Percentiles rank a stretch among this genome's conserved stretches.
Evolutionary conservation across 2,329 filamentous ascomycete genomes (phyloP).

Genomic region (Ophiostoma himal-ulmi): DNA sequence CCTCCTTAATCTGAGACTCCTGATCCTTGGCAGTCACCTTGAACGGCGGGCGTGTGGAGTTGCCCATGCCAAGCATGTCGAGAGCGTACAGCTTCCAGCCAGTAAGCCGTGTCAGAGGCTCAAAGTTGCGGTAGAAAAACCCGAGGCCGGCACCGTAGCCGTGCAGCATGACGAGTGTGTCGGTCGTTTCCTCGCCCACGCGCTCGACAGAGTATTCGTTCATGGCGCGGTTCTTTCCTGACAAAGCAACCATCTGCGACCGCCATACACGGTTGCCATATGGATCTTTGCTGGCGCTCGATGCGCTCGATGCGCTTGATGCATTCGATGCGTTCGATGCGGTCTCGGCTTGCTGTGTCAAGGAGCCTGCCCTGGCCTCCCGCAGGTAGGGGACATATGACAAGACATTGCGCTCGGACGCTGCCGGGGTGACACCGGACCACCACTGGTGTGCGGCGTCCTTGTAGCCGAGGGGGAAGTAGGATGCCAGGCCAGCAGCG

Average conservation of each 20-base stretch:
- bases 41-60: constrained; percentile 78
- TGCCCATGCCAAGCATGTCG: constrained; percentile 93
- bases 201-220: constrained; percentile 93
- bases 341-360: constrained; percentile 32
- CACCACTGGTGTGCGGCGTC: constrained; percentile 94
- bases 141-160: constrained; percentile 94
- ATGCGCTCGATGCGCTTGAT: constrained; percentile 19
- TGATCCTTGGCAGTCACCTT: constrained; percentile 76
- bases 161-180: constrained; percentile 91
- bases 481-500: constrained; percentile 45
- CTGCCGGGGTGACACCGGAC: constrained; percentile 72
- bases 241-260: constrained; percentile 74
- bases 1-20: constrained; percentile 77
- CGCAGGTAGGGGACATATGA: constrained; percentile 77
- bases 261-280: constrained; percentile 82
- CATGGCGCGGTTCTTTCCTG: constrained; percentile 77
- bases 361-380: constrained; percentile 53
- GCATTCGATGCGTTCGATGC: not conserved
- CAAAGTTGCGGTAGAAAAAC: constrained; percentile 98
- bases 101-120: constrained; percentile 67
- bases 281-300: constrained; percentile 54
- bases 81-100: constrained; percentile 90
- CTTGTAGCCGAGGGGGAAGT: constrained; percentile 86
- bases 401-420: constrained; percentile 83
- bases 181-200: constrained; percentile 68